phyloP scores from a whole-genome alignment of 257 asterid genomes.

The Leonotis leonurus region DNA sequence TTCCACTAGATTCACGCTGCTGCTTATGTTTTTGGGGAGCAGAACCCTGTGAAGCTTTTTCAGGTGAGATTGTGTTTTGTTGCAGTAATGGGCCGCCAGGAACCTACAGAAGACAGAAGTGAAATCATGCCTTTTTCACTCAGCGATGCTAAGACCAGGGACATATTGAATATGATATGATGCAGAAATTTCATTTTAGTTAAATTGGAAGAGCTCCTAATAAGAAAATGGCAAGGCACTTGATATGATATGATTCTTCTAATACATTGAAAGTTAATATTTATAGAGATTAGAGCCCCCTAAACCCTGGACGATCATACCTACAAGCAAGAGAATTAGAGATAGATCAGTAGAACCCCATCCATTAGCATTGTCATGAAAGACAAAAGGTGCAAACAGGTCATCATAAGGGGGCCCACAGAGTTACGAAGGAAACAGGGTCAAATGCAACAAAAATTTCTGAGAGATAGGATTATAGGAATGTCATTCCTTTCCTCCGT shows the following conservation, averaged over 20 bases:
- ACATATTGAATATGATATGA: background rate
- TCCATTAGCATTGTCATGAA: background rate
- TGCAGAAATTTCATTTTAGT: background rate
- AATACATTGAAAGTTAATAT: background rate
- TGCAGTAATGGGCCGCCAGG: constrained; percentile 36
- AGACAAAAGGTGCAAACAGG: background rate
- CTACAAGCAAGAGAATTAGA: background rate
- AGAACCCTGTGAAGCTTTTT: constrained; percentile 33
- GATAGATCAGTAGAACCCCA: background rate
- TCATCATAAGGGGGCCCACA: background rate
- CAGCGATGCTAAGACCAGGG: background rate
- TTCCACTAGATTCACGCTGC: constrained; percentile 74
- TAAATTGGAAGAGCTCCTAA: background rate
- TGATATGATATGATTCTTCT: background rate
- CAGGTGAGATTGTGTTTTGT: constrained; percentile 36
- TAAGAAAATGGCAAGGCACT: background rate
- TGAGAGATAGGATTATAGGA: background rate
- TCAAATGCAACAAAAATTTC: background rate
- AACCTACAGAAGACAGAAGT: constrained; percentile 23
- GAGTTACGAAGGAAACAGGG: background rate
- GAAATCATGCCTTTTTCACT: background rate
- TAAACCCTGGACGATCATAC: background rate
- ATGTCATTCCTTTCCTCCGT: background rate
- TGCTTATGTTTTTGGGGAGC: constrained; percentile 45
- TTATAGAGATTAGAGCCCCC: background rate